Conservation (phyloP, 148 eudicot genomes). For the Talinum fruticosum region DNA sequence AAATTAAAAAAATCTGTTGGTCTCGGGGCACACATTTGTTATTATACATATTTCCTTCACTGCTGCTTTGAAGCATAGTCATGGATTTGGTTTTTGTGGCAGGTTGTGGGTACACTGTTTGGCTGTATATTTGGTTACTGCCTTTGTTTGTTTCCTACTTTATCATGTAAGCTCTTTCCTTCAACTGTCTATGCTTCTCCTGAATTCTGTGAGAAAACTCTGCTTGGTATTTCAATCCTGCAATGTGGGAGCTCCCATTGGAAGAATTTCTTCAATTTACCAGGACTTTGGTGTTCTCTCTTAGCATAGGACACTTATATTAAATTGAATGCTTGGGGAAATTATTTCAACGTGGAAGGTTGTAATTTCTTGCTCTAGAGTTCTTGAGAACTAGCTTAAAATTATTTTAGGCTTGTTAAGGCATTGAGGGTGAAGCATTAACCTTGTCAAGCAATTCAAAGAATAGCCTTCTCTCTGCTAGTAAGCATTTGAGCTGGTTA, state of each 20-base stretch:
- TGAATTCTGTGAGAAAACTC: neutral
- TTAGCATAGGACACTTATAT: neutral
- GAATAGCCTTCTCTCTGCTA: no score
- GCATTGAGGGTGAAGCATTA: neutral
- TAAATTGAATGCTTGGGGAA: neutral
- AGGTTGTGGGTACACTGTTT: slow-evolving; percentile 65
- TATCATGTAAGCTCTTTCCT: slow-evolving; percentile 43
- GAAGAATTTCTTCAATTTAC: neutral
- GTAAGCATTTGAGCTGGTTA: no score
- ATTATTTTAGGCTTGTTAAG: neutral
- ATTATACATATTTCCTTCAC: neutral
- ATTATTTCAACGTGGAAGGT: neutral
- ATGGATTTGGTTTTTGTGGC: slow-evolving; percentile 30
- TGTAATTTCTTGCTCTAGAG: neutral
- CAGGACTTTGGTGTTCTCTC: neutral
- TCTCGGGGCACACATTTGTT: neutral
- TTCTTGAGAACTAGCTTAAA: neutral
- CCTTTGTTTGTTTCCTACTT: slow-evolving; percentile 56
- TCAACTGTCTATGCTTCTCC: neutral
- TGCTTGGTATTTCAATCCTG: neutral
- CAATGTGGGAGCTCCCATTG: neutral
- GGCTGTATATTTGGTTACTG: slow-evolving; percentile 57
- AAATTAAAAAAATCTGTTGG: neutral
- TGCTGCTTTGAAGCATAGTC: neutral
- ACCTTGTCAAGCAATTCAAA: slow-evolving; percentile 10